Base-by-base conservation (phyloP, 495 filamentous ascomycete genomes). In the Copromyces sp. region DNA sequence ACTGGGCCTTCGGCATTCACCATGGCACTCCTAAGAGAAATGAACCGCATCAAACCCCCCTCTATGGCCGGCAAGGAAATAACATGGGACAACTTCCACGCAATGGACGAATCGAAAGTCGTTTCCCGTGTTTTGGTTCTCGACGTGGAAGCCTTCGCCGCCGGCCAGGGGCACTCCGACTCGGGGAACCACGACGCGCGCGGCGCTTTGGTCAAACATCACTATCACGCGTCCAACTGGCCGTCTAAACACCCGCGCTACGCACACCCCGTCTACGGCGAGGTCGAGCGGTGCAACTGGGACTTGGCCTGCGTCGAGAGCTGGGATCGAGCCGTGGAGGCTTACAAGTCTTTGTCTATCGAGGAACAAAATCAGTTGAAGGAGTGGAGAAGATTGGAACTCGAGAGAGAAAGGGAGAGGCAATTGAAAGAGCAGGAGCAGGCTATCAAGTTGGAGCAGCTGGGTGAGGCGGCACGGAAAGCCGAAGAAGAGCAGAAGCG, bases 1-100 rank as follows among this genome's bases (percentile, higher is more conserved):
- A 91, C 89, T 0, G 89, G 89, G 4, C 89, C 89, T 1, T 88
- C 88, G 12, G 89, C 89, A 9, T 91, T 90, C 74, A 90, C 88
- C 35, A 75, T 75, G 4, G 86, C 86, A 3, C 81, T 90, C 17
- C 72, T 91, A 32, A 82, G 83, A 9, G 87, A 90, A 72, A 88
- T 88, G 84, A 84, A 82, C 40, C 37, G 41, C 3, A 39, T 71
- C 47, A 73, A 69, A 59, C 59, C 69, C 9, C 68, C 39, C 16
- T 47, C 40, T 3, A 37, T 0, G n/a, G 69, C 7, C 16, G 11
- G 39, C 8, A 29, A 70, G 8, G 70, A 69, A 68, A 79, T 89
- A 42, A 83, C 79, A 5, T 89, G 88, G 87, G 80, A 87, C 47
- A 74, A 73, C 9, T 89, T 90, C 76, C 88, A 89, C 75, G 80